Conservation (phyloP, 2,329 filamentous ascomycete genomes). For the Neurospora sp. region DNA sequence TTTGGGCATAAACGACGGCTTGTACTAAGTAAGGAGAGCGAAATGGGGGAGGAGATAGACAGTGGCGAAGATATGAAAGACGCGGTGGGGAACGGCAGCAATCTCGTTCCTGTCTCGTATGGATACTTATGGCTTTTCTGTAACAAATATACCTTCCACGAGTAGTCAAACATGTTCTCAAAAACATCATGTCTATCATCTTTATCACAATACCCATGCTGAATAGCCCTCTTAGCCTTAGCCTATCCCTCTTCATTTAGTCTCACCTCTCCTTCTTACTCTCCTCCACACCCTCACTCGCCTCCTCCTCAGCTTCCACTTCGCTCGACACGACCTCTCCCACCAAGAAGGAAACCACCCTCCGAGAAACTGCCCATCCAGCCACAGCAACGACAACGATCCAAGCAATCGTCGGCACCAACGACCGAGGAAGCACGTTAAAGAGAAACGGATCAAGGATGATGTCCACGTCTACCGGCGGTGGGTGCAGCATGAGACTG, state of each 20-base stretch:
- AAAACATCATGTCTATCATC: background rate
- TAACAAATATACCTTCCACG: background rate
- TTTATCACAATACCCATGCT: background rate
- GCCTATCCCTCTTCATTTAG: background rate
- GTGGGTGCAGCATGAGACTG: constrained; percentile 64
- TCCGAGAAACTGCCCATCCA: constrained; percentile 34
- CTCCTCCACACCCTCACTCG: constrained; percentile 16
- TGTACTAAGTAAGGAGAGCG: background rate
- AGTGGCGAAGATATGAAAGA: background rate
- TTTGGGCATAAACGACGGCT: background rate
- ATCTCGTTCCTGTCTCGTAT: background rate
- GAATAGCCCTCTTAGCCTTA: background rate
- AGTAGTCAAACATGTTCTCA: background rate
- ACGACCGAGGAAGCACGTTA: constrained; percentile 69
- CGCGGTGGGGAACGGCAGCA: background rate
- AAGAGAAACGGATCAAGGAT: constrained; percentile 79
- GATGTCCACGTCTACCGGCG: constrained; percentile 65
- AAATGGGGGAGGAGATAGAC: background rate
- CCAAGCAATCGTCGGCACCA: constrained; percentile 63
- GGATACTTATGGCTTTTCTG: background rate
- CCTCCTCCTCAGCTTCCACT: constrained; percentile 12
- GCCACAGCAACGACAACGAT: constrained; percentile 49
- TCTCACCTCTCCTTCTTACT: constrained; percentile 10
- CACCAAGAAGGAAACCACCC: constrained; percentile 23
- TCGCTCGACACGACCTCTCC: constrained; percentile 3